These are phyloP conservation scores for Mortierella sp. DNA, from an alignment of 371 early-diverging fungal genomes.

Conservation along the genomic window DNA sequence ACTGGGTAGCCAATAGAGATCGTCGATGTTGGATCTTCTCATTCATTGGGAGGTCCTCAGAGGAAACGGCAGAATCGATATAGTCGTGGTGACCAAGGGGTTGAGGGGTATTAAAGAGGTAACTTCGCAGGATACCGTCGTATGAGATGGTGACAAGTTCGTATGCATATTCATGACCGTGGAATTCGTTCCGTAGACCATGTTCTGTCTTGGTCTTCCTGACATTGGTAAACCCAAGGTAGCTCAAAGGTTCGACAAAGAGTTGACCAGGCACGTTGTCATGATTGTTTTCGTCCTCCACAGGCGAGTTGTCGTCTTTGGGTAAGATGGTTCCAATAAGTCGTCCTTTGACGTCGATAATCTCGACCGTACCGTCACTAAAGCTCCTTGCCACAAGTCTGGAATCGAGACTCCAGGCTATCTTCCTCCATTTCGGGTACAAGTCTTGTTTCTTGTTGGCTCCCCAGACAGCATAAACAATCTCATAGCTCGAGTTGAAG, in stretches of 20 bases:
- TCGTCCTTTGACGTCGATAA: slow-evolving; percentile 48
- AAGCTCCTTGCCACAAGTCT: slow-evolving; percentile 51
- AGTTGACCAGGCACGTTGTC: slow-evolving; percentile 17
- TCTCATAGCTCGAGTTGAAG: slow-evolving; percentile 49
- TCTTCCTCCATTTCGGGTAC: slow-evolving; percentile 56
- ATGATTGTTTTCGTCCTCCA: background rate
- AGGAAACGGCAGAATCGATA: slow-evolving; percentile 14
- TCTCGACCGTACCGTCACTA: slow-evolving; percentile 56
- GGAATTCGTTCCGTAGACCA: slow-evolving; percentile 13
- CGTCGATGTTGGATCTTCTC: slow-evolving; percentile 26
- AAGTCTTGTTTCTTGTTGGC: slow-evolving; percentile 33
- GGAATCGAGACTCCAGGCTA: slow-evolving; percentile 58
- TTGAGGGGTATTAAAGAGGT: slow-evolving; percentile 53
- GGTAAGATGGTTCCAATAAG: slow-evolving; percentile 50
- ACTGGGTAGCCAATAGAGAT: slow-evolving; percentile 33
- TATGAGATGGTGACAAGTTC: slow-evolving; percentile 54
- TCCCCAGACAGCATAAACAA: slow-evolving; percentile 43
- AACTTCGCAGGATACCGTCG: slow-evolving; percentile 56
- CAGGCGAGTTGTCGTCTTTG: slow-evolving; percentile 12
- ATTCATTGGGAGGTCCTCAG: slow-evolving; percentile 6
- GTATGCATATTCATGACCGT: slow-evolving; percentile 53
- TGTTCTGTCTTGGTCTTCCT: slow-evolving; percentile 13
- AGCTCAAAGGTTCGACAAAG: slow-evolving; percentile 56
- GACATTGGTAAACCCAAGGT: slow-evolving; percentile 42
- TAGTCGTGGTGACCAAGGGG: slow-evolving; percentile 10